phyloP scores from a whole-genome alignment of 768 basidiomycete species.

The Tylopilus sp. region DNA sequence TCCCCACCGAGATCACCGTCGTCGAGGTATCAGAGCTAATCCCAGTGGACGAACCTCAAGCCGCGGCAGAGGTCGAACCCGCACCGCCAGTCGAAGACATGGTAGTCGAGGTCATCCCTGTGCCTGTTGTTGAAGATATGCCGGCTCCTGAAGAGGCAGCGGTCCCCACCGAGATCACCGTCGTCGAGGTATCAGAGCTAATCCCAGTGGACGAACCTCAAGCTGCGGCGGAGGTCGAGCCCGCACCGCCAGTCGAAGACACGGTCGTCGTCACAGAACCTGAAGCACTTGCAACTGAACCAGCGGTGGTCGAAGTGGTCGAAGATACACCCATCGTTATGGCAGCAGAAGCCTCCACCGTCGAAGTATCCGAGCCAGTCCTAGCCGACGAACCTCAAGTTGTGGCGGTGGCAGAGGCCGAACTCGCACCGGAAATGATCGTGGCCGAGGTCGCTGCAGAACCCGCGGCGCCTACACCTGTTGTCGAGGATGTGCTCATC shows the following conservation, averaged over 20 bases:
- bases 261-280: neutral
- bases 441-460: too few relatives aligned
- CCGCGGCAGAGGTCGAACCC: neutral
- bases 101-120: neutral
- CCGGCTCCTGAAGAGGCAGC: neutral
- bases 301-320: too few relatives aligned
- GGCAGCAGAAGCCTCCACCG: neutral
- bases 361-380: neutral
- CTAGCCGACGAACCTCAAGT: neutral
- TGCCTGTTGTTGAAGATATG: neutral
- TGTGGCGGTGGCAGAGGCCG: neutral
- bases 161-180: neutral
- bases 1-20: neutral
- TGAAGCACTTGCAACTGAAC: too few relatives aligned
- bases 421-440: neutral
- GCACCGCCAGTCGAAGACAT: neutral
- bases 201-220: neutral
- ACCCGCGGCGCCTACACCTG: too few relatives aligned
- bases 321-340: neutral
- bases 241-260: neutral
- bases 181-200: too few relatives aligned
- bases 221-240: neutral
- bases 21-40: neutral
- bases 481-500: too few relatives aligned
- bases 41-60: neutral